A percentile compares a stretch with the other conserved stretches of the same genome.
Evolutionary conservation across 2,329 filamentous ascomycete species (phyloP).

Genomic region (Fusarium cyanostomum): DNA sequence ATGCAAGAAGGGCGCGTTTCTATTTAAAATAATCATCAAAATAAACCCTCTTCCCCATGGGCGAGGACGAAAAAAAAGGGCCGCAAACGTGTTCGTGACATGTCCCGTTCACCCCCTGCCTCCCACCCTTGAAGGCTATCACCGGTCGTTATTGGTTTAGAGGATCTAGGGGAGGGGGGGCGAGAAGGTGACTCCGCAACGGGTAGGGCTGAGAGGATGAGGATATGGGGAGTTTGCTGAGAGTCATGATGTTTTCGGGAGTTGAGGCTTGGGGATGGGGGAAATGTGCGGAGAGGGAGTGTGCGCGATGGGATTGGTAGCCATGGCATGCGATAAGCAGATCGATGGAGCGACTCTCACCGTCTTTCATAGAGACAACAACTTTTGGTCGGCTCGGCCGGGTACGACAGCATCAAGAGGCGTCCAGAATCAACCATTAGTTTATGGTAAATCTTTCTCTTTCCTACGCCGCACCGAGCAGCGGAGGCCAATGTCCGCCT

Average conservation of each 20-base stretch:
- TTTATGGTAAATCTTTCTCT: no score
- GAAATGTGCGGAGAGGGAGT: neutral
- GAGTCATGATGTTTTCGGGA: slow-evolving; percentile 32
- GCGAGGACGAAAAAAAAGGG: slow-evolving; percentile 20
- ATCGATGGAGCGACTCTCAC: neutral
- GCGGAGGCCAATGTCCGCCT: slow-evolving; percentile 1
- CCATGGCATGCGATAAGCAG: neutral
- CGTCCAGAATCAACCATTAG: neutral
- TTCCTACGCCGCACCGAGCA: neutral
- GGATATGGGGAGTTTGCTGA: slow-evolving; percentile 19
- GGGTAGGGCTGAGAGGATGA: slow-evolving; percentile 37
- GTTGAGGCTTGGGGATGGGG: neutral
- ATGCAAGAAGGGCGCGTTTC: neutral
- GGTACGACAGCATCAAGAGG: neutral
- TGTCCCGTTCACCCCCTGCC: slow-evolving; percentile 20
- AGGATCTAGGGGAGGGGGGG: neutral
- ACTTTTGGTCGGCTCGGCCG: neutral
- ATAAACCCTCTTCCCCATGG: slow-evolving; percentile 6
- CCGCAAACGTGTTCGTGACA: slow-evolving; percentile 22
- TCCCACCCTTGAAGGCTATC: neutral
- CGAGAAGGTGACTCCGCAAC: slow-evolving; percentile 28
- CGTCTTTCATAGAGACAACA: neutral
- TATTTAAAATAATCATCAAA: slow-evolving; percentile 8
- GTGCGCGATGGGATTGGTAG: neutral
- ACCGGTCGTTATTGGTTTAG: slow-evolving; percentile 31